Evolutionary conservation across 805 yeast species (phyloP).

Genomic region (Spathaspora girioi): DNA sequence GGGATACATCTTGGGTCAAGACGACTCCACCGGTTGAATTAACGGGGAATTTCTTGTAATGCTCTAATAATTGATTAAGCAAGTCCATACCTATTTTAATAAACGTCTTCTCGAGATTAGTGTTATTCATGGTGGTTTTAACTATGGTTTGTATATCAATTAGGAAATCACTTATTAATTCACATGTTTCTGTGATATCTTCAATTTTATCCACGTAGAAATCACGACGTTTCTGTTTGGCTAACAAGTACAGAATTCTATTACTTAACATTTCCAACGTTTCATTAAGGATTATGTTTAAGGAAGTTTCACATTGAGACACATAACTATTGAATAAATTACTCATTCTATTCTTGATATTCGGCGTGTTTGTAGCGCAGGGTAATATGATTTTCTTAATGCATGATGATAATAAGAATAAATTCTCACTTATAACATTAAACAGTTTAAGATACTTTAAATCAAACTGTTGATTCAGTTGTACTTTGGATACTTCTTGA

Average conservation of each 20-base stretch:
- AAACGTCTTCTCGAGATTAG: constrained; percentile 50
- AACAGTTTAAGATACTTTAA: constrained; percentile 49
- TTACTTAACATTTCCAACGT: constrained; percentile 50
- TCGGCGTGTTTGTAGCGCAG: constrained; percentile 58
- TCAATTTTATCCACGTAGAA: constrained; percentile 46
- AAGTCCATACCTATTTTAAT: constrained; percentile 56
- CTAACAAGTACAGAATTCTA: constrained; percentile 43
- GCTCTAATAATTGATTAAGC: constrained; percentile 58
- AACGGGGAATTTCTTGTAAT: constrained; percentile 71
- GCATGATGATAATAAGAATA: constrained; percentile 65
- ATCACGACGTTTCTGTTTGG: constrained; percentile 75
- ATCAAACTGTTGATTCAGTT: constrained; percentile 28
- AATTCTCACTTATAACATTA: constrained; percentile 52
- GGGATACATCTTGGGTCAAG: constrained; percentile 76
- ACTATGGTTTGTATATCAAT: constrained; percentile 38
- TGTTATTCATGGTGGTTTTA: constrained; percentile 27
- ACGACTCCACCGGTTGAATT: constrained; percentile 80
- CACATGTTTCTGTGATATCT: constrained; percentile 72
- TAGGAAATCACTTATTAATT: constrained; percentile 54
- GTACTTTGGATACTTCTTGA: constrained; percentile 26
- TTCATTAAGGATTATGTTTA: constrained; percentile 61
- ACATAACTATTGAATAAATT: constrained; percentile 60
- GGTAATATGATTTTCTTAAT: constrained; percentile 76
- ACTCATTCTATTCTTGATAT: constrained; percentile 54
- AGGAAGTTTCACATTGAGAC: constrained; percentile 57